These are phyloP conservation scores for Lepidium africanum DNA, from an alignment of 345 rosid genomes.

Conservation along the genomic window DNA sequence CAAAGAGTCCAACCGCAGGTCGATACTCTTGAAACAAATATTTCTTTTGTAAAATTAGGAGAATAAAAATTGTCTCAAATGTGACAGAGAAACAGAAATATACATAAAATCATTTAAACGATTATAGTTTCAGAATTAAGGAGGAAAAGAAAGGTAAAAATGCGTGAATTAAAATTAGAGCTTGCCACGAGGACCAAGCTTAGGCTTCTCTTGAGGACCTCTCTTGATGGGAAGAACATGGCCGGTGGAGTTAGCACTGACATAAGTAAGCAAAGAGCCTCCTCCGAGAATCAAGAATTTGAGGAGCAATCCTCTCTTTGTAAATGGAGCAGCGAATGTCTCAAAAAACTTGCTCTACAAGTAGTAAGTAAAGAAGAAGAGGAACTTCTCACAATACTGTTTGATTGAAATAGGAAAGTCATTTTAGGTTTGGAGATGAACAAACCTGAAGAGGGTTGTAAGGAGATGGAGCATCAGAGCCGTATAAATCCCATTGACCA, in stretches of 20 bases:
- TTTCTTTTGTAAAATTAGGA: conserved; percentile 14
- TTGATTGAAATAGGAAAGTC: background rate
- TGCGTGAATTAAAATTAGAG: conserved; percentile 32
- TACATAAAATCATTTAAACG: conserved; percentile 8
- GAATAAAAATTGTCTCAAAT: background rate
- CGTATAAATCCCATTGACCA: conserved; percentile 92
- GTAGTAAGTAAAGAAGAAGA: background rate
- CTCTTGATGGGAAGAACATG: conserved; percentile 85
- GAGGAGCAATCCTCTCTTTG: conserved; percentile 91
- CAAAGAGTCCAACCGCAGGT: conserved; percentile 52
- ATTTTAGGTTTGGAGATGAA: background rate
- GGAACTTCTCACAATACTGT: background rate
- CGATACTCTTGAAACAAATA: background rate
- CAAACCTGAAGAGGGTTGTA: conserved; percentile 90
- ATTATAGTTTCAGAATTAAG: too few relatives aligned
- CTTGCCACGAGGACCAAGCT: conserved; percentile 90
- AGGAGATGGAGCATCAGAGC: conserved; percentile 99
- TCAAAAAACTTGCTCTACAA: conserved; percentile 96
- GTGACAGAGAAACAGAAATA: conserved; percentile 24
- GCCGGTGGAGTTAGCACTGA: conserved; percentile 59
- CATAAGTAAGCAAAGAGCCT: conserved; percentile 65
- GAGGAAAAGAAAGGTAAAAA: background rate
- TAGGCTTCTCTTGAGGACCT: conserved; percentile 93
- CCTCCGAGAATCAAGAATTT: conserved; percentile 91
- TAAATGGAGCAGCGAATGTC: conserved; percentile 90